Percentiles rank a stretch among this genome's conserved stretches.
phyloP scores from a whole-genome alignment of 1,139 yeast genomes.

The Suhomyces guaymorum region DNA sequence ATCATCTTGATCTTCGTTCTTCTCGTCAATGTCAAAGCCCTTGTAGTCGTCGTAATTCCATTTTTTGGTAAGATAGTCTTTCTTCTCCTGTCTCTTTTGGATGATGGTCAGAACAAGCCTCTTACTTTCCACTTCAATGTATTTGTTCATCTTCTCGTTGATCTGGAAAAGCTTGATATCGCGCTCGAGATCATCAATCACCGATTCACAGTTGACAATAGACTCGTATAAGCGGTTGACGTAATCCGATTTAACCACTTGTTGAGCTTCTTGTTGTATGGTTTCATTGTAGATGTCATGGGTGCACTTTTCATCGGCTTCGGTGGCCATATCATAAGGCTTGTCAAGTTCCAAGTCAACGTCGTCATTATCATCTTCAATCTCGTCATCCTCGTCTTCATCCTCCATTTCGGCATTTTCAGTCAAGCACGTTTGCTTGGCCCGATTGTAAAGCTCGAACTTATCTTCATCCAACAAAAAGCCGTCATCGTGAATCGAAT shows the following conservation, averaged over 20 bases:
- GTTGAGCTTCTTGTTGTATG: constrained; percentile 1
- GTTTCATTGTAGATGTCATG: constrained; percentile 5
- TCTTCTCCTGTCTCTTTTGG: constrained; percentile 35
- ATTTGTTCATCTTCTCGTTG: constrained; percentile 34
- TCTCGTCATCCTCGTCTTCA: constrained; percentile 29
- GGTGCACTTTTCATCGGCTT: constrained; percentile 5
- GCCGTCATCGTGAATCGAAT: constrained; percentile 34
- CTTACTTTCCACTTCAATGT: constrained; percentile 37
- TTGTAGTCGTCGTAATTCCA: constrained; percentile 62
- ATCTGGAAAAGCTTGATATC: constrained; percentile 46
- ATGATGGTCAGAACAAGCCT: constrained; percentile 35
- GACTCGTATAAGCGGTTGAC: constrained; percentile 33
- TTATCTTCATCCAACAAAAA: constrained; percentile 40
- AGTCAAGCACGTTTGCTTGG: constrained; percentile 20
- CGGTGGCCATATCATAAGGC: constrained; percentile 17
- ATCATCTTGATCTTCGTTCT: constrained; percentile 48
- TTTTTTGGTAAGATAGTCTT: constrained; percentile 32
- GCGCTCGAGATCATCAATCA: constrained; percentile 35
- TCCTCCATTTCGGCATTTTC: constrained; percentile 30
- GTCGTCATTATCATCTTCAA: constrained; percentile 27
- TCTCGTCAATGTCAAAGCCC: constrained; percentile 55
- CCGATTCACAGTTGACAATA: constrained; percentile 38
- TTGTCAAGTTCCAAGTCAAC: constrained; percentile 19
- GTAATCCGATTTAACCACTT: constrained; percentile 16
- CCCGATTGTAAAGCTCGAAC: constrained; percentile 28